Base-by-base conservation (phyloP, 2,329 filamentous ascomycete genomes). In the Didymella pomorum region DNA sequence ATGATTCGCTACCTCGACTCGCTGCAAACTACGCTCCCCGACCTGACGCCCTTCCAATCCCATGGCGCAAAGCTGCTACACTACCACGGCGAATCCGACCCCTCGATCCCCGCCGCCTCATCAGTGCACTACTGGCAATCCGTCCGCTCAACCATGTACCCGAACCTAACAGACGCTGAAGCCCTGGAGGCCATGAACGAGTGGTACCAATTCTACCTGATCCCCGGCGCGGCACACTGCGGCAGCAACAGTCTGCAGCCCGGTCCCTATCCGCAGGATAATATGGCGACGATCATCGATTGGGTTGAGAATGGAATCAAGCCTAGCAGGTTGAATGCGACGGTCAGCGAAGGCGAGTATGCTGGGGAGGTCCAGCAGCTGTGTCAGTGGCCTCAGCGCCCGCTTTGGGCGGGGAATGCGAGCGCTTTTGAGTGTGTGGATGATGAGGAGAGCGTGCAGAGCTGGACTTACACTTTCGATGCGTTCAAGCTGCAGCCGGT, bases 21-120 rank as follows among this genome's bases (percentile, higher is more conserved):
- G 46, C 76, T 86, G 3, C 84, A 86, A 65, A 86, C 83, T 9
- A 85, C 80, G 1, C 66, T 80, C 23, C 82, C 83, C 0, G 84
- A 87, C 62, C 76, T 87, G 0, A 82, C 80, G 0, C 62, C 75
- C 9, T 86, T 86, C 76, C 74, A 82, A 29, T 56, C 74, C 2
- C 65, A 76, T 0, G 84, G 84, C 23, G 84, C 83, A 50, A 87
- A 87, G 71, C 71, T 87, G 4, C 73, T 87, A 11, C 84, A 86
- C 70, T 85, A 80, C 75, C 84, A 87, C 71, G 84, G 84, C 51
- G 84, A 87, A 71, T 82, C 80, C 0, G 85, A 87, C 69, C 71
- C 77, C 14, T 80, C 78, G 7, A 76, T 87, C 59, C 84, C 84
- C 1, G 70, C 84, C 1, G 83, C 78, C 5, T 84, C 82, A 0